Evolutionary conservation across 2,329 filamentous ascomycete species (phyloP), one percentile per base, ranked within the genome.

Genomic region (Botrytis paeoniae): DNA sequence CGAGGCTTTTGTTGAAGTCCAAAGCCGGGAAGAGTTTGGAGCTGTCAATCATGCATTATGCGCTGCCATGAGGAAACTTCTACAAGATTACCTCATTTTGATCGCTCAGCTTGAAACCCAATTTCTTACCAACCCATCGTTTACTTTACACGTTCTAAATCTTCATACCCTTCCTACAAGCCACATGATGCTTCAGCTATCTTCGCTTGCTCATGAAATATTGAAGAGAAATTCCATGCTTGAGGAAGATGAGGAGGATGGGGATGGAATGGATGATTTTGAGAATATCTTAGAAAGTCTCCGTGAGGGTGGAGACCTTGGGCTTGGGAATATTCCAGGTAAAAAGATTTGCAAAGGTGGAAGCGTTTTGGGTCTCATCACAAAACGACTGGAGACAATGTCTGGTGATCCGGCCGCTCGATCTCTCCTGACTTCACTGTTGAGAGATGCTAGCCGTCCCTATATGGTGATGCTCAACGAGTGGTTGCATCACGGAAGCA

Each of bases 391-490:
- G 14, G 92, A 96, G 77, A 91, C 92, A 22, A 95, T 98, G 89
- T 96, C 95, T 1, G 96, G 96, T 63, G 96, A 99, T 80, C 96
- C 96, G 6, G 92, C 94, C 0, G 95, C 96, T 32, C 89, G 93
- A 75, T 89, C 91, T 37, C 83, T 99, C 32, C 86, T 99, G 18
- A 96, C 93, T 18, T 92, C 91, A 4, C 83, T 99, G 41, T 83
- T 99, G 60, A 88, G 93, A 72, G 95, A 98, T 82, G 92, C 95
- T 1, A 98, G 95, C 79, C 89, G 92, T 72, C 96, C 96, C 0
- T 99, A 99, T 81, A 98, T 98, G 95, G 88, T 89, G 60, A 99
- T 99, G 96, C 85, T 99, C 74, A 99, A 99, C 79, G 95, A 98
- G 81, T 99, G 96, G 96, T 85, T 99, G 25, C 96, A 99, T 80